Evolutionary conservation across 345 rosid genomes (phyloP).

Genomic region (Sonneratia caseolaris): DNA sequence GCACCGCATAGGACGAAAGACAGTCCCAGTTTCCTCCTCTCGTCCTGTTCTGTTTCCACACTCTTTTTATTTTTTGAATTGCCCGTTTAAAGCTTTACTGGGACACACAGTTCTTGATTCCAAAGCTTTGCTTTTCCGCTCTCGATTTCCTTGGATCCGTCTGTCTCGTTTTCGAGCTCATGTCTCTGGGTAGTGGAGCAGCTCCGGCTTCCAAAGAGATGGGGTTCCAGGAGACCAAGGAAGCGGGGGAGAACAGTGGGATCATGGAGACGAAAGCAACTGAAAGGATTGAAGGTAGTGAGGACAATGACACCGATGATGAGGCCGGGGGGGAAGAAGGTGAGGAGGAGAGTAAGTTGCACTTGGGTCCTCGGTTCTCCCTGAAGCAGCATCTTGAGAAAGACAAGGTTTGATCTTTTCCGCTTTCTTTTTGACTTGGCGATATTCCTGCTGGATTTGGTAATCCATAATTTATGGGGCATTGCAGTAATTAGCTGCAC

Average conservation of each 20-base stretch:
- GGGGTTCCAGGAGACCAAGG: slow-evolving; percentile 12
- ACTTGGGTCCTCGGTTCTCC: slow-evolving; percentile 18
- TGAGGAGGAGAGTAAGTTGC: slow-evolving; percentile 9
- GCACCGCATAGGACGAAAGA: not conserved
- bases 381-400: slow-evolving; percentile 19
- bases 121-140: not conserved
- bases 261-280: slow-evolving; percentile 2
- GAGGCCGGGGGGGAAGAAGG: slow-evolving; percentile 8
- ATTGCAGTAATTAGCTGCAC: not conserved
- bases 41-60: not conserved
- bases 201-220: slow-evolving; percentile 9
- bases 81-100: not conserved
- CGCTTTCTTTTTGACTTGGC: not conserved
- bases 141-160: not conserved
- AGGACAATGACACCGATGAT: slow-evolving; percentile 6
- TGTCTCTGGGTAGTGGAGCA: slow-evolving; percentile 13
- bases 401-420: slow-evolving; percentile 17
- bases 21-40: not conserved
- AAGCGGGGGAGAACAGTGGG: slow-evolving; percentile 5
- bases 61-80: not conserved
- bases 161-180: not conserved
- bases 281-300: not conserved
- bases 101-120: not conserved
- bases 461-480: too few species aligned
- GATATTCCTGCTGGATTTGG: not conserved